Evolutionary conservation across 1,284 basidiomycete species (phyloP), one percentile per base, ranked within the genome.

Genomic region (Boletus semigastroideus): DNA sequence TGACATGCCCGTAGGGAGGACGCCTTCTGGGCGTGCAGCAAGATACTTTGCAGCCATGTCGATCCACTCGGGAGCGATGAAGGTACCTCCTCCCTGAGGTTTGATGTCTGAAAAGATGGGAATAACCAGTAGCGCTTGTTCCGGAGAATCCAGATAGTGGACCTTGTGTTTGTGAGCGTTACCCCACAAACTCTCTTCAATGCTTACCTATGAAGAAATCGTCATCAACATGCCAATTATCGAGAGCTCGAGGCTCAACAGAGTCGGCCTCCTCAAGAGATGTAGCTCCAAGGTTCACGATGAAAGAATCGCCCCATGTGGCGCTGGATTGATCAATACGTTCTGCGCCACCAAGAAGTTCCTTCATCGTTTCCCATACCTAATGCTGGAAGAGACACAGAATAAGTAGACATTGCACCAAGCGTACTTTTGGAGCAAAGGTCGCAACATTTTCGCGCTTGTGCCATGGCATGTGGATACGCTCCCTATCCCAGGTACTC

Each of bases 401-500:
- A 19, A 6, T 12, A 34, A 27, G 22, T 5, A 31, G 25, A 17
- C 13, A 28, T 8, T 27, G 30, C 9, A 14, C 12, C 27, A 17
- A 16, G 33, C 6, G 42, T 36, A 77, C 79, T 69, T 78, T 80
- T 1, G 82, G 80, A 9, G 80, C 75, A 62, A 83, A 82, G 0
- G 62, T 69, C 6, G 73, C 67, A 12, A 82, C 75, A 36, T 62
- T 63, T 54, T 53, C 37, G 19, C 28, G 67, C 33, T 60, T 71
- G 59, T 79, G 78, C 60, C 63, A 74, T 8, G 80, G 82, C 77
- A 83, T 80, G 59, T 83, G 77, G 40, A 78, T 74, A 22, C 75
- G 71, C 55, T 83, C 80, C 37, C 67, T 66, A 49, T 72, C 67
- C 78, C 79, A 82, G 22, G 78, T 79, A 13, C 73, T 68, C 59